A percentile compares a stretch with the other conserved stretches of the same genome.
These are phyloP conservation scores for Magnusiomyces paraingens DNA, from an alignment of 1,139 yeast genomes.

Conservation along the genomic window DNA sequence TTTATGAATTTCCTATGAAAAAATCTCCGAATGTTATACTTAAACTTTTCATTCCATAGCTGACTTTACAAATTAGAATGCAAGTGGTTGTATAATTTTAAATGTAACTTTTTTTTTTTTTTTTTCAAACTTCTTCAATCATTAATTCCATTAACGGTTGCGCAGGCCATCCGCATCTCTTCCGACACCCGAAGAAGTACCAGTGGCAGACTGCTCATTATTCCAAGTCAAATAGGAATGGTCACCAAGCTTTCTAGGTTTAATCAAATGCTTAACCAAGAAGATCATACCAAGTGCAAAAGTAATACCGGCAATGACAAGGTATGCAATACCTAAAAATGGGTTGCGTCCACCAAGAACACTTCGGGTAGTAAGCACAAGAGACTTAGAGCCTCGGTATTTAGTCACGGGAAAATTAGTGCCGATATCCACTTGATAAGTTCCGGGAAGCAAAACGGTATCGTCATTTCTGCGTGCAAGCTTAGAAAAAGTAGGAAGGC, in stretches of 20 bases:
- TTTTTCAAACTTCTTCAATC: neutral
- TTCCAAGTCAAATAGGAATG: conserved; percentile 70
- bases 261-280: conserved; percentile 52
- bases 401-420: conserved; percentile 83
- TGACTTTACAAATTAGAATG: too few species aligned
- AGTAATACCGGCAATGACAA: conserved; percentile 90
- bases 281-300: conserved; percentile 53
- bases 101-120: neutral
- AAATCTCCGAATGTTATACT: too few species aligned
- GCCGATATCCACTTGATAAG: conserved; percentile 66
- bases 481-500: conserved; percentile 77
- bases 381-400: conserved; percentile 74
- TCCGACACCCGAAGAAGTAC: conserved; percentile 11
- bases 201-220: conserved; percentile 29
- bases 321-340: conserved; percentile 83
- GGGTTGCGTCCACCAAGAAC: conserved; percentile 87
- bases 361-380: conserved; percentile 76
- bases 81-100: too few species aligned
- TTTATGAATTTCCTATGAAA: too few species aligned
- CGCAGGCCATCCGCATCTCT: conserved; percentile 5
- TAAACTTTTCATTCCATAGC: too few species aligned
- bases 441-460: conserved; percentile 53
- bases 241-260: conserved; percentile 73
- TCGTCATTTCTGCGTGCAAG: conserved; percentile 75
- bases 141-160: neutral